Evolutionary conservation across 139 green algal genomes (phyloP).

Genomic region (Picochlorum sp.): DNA sequence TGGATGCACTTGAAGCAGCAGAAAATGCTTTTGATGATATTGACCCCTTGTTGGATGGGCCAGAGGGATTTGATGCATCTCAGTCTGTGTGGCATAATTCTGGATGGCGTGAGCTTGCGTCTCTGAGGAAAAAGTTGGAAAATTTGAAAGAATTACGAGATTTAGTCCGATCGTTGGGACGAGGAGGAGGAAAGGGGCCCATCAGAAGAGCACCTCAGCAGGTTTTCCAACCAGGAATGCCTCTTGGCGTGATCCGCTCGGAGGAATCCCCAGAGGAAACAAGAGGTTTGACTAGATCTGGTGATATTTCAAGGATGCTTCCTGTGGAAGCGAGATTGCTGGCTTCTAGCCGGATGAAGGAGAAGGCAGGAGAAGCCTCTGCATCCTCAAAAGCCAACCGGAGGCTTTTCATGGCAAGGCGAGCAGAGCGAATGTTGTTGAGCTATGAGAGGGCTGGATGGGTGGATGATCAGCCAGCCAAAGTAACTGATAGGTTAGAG

Average conservation of each 20-base stretch:
- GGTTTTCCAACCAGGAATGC: conserved; percentile 40
- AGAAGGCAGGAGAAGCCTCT: background rate
- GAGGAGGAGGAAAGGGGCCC: conserved; percentile 67
- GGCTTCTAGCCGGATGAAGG: conserved; percentile 59
- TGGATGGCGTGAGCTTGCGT: conserved; percentile 70
- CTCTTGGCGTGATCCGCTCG: conserved; percentile 67
- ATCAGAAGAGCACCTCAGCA: conserved; percentile 60
- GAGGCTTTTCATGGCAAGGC: conserved; percentile 68
- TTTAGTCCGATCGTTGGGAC: conserved; percentile 65
- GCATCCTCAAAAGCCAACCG: conserved; percentile 37
- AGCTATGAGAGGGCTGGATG: conserved; percentile 82
- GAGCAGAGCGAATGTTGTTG: conserved; percentile 75
- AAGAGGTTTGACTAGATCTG: conserved; percentile 47
- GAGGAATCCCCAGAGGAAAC: conserved; percentile 77
- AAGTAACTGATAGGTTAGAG: conserved; percentile 61
- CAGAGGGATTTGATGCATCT: conserved; percentile 60
- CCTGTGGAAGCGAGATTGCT: conserved; percentile 75
- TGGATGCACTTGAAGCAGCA: conserved; percentile 63
- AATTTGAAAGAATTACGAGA: conserved; percentile 71
- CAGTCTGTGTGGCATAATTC: conserved; percentile 56
- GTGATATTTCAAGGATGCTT: conserved; percentile 80
- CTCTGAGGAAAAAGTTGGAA: conserved; percentile 66
- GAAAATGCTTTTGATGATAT: conserved; percentile 47
- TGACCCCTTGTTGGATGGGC: conserved; percentile 68
- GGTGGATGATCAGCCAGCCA: conserved; percentile 66